Conservation (phyloP, 805 yeast genomes). For the Ogataea trehaloabstinens region DNA sequence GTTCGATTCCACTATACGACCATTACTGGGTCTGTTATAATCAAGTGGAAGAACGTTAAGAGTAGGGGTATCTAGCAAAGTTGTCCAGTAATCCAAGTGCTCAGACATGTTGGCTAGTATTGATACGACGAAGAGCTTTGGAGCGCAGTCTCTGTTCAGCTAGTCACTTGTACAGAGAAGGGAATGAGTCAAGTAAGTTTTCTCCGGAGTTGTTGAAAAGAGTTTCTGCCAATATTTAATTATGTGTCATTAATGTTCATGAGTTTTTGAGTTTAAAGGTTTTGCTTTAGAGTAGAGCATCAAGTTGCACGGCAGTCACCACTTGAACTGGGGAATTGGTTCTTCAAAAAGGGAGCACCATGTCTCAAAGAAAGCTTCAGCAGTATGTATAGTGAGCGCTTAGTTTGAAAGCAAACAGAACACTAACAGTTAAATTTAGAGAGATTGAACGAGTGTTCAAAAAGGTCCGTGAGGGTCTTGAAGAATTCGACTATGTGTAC, state of each 20-base stretch:
- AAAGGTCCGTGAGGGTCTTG: conserved; percentile 89
- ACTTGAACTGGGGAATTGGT: too few species aligned
- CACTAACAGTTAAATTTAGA: conserved; percentile 23
- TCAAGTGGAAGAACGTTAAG: conserved; percentile 87
- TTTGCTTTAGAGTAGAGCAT: too few species aligned
- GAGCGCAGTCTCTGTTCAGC: too few species aligned
- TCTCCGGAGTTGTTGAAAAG: background rate
- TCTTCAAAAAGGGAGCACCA: too few species aligned
- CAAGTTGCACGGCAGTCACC: too few species aligned
- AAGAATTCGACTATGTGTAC: conserved; percentile 78
- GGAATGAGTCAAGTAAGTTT: background rate
- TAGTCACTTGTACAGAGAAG: background rate
- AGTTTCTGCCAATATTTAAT: background rate
- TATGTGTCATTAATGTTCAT: too few species aligned
- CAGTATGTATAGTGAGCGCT: conserved; percentile 45
- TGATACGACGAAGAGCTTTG: too few species aligned
- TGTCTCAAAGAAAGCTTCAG: conserved; percentile 51
- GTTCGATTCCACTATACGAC: conserved; percentile 64
- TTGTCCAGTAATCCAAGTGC: conserved; percentile 56
- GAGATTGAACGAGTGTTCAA: conserved; percentile 93
- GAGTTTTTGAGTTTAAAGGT: too few species aligned
- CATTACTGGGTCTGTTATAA: conserved; percentile 71
- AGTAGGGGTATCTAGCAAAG: conserved; percentile 72
- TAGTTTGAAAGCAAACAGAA: too few species aligned
- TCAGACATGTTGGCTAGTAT: conserved; percentile 9